phyloP scores from a whole-genome alignment of 2,329 filamentous ascomycete species.

The Penicillium sp. region DNA sequence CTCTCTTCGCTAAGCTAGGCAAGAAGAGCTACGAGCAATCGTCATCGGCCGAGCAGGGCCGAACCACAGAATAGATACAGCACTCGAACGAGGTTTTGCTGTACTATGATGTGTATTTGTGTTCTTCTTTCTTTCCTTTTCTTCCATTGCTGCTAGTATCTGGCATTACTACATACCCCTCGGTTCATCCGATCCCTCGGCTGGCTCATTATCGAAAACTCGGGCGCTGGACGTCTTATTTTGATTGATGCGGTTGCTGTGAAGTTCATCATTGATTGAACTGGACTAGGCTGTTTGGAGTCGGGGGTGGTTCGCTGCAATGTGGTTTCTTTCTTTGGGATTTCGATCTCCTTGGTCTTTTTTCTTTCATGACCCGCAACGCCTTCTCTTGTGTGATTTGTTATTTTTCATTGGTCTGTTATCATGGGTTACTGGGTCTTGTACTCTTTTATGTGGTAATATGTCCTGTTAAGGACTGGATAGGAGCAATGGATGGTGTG shows the following conservation, averaged over 20 bases:
- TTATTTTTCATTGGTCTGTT: slow-evolving; percentile 13
- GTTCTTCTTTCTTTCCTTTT: background rate
- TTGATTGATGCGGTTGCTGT: background rate
- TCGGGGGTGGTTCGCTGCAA: background rate
- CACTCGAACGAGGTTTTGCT: background rate
- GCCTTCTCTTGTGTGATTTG: slow-evolving; percentile 17
- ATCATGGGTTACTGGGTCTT: slow-evolving; percentile 14
- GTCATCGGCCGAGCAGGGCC: slow-evolving; percentile 18
- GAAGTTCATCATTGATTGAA: background rate
- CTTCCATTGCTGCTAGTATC: background rate
- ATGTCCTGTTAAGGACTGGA: slow-evolving; percentile 4
- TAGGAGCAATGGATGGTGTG: slow-evolving; percentile 10
- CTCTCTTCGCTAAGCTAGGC: slow-evolving; percentile 48
- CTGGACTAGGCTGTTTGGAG: background rate
- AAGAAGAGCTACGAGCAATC: slow-evolving; percentile 47
- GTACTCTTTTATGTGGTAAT: slow-evolving; percentile 12
- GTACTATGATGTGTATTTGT: background rate
- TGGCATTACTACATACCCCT: background rate
- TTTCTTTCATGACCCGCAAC: slow-evolving; percentile 26
- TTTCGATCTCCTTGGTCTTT: background rate
- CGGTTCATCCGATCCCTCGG: background rate
- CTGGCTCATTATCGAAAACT: background rate
- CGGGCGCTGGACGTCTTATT: slow-evolving; percentile 5
- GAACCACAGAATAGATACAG: slow-evolving; percentile 12
- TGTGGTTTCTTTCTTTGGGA: slow-evolving; percentile 4